Conservation (phyloP, 495 filamentous ascomycete genomes). For the Lepraria neglecta region DNA sequence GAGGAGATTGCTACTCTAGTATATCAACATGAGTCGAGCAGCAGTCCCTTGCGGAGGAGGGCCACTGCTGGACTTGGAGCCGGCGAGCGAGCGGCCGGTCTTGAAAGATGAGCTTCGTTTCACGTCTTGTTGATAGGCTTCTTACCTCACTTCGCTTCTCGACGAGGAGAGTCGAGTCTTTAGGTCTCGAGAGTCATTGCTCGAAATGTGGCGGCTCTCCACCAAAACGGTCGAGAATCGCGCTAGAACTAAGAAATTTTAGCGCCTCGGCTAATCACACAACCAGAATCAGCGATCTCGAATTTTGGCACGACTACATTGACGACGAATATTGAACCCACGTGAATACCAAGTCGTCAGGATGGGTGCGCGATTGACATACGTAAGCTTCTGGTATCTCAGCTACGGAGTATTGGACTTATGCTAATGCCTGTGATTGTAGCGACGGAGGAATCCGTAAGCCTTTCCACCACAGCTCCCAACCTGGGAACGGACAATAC, state of each 20-base stretch:
- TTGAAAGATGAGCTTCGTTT: not conserved
- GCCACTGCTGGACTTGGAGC: not conserved
- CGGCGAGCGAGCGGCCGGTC: not conserved
- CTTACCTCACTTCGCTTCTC: slow-evolving; percentile 3
- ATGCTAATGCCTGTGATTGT: slow-evolving; percentile 30
- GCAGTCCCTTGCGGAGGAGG: not conserved
- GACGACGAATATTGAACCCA: slow-evolving; percentile 26
- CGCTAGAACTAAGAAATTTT: not conserved
- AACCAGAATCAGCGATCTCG: slow-evolving; percentile 10
- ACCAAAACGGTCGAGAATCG: slow-evolving; percentile 12
- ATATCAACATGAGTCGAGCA: not conserved
- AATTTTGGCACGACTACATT: slow-evolving; percentile 35
- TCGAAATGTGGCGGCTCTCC: slow-evolving; percentile 13
- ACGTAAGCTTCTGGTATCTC: slow-evolving; percentile 48
- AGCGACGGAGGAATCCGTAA: slow-evolving; percentile 90
- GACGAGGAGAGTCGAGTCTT: not conserved
- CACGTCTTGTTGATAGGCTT: not conserved
- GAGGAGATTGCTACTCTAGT: not conserved
- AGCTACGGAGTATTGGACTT: slow-evolving; percentile 13
- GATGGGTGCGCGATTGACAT: slow-evolving; percentile 66
- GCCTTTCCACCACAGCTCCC: slow-evolving; percentile 35
- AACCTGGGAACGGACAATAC: not conserved
- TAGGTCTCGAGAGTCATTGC: not conserved
- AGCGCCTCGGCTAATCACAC: slow-evolving; percentile 19
- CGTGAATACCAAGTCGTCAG: slow-evolving; percentile 43